phyloP scores from a whole-genome alignment of 179 eudicot genomes.

The Silene coronaria region DNA sequence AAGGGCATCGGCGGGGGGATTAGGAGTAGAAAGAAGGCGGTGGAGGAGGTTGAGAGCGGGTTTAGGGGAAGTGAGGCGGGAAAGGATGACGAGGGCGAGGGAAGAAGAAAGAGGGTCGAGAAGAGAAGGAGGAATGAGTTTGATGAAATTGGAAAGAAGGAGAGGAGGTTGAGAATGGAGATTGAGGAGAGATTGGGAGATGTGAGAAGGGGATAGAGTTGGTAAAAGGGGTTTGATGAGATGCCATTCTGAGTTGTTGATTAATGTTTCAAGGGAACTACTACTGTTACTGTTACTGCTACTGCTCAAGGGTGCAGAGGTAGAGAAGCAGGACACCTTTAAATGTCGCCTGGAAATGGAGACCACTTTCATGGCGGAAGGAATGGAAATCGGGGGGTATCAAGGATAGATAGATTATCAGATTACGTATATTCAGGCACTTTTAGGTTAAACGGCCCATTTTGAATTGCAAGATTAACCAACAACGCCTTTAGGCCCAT shows the following conservation, averaged over 20 bases:
- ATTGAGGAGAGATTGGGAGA: conserved; percentile 31
- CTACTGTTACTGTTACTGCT: conserved; percentile 10
- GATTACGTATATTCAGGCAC: too few species aligned
- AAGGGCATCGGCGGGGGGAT: conserved; percentile 13
- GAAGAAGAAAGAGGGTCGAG: conserved; percentile 32
- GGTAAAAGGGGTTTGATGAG: conserved; percentile 50
- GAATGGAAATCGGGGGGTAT: too few species aligned
- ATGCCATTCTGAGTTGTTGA: conserved; percentile 55
- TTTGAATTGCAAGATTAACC: too few species aligned
- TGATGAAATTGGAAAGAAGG: conserved; percentile 31
- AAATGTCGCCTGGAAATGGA: too few species aligned
- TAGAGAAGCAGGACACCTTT: not conserved
- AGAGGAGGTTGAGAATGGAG: conserved; percentile 48
- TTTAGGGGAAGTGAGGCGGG: conserved; percentile 36
- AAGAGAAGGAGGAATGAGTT: conserved; percentile 19
- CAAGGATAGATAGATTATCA: too few species aligned
- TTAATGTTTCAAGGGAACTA: conserved; percentile 26
- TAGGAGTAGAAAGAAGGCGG: conserved; percentile 19
- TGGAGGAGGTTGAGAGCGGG: conserved; percentile 34
- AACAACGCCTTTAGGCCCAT: too few species aligned
- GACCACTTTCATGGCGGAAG: too few species aligned
- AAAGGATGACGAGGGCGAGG: conserved; percentile 40
- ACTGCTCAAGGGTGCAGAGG: too few species aligned
- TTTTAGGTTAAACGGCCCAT: too few species aligned
- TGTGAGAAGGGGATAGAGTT: conserved; percentile 32